Conservation (phyloP, 2,329 filamentous ascomycete species). For the Gremmenia infestans region DNA sequence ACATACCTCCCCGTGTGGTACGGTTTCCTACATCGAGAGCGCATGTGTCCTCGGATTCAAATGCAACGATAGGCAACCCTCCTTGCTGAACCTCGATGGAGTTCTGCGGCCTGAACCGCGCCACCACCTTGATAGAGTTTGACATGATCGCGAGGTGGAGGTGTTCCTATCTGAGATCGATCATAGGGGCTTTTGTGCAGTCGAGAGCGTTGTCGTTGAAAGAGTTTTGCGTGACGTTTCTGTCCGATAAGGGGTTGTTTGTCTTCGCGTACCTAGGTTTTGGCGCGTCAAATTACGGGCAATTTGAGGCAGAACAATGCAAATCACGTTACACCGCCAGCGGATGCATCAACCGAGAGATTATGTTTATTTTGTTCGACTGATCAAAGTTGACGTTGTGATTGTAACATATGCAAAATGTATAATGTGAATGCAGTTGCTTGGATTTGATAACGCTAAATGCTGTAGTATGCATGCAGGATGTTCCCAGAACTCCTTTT, state of each 20-base stretch:
- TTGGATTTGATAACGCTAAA: not conserved
- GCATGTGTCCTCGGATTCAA: slow-evolving; percentile 86
- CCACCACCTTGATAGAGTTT: slow-evolving; percentile 80
- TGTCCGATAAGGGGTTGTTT: slow-evolving; percentile 28
- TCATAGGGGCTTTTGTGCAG: slow-evolving; percentile 26
- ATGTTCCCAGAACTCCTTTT: not conserved
- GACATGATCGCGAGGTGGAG: slow-evolving; percentile 30
- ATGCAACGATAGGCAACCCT: slow-evolving; percentile 86
- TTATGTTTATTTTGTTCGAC: not conserved
- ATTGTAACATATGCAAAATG: too few relatives aligned
- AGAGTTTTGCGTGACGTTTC: slow-evolving; percentile 12
- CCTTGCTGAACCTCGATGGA: slow-evolving; percentile 85
- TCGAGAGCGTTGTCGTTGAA: slow-evolving; percentile 6
- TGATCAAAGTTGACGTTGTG: too few relatives aligned
- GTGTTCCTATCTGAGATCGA: slow-evolving; percentile 22
- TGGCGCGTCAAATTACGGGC: slow-evolving; percentile 15
- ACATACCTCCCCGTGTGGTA: not conserved
- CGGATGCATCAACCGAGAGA: not conserved
- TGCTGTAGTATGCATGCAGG: not conserved
- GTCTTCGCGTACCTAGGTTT: slow-evolving; percentile 16
- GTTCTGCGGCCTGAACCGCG: slow-evolving; percentile 96
- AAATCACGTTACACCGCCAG: slow-evolving; percentile 10
- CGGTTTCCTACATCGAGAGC: slow-evolving; percentile 64
- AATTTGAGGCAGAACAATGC: slow-evolving; percentile 21
- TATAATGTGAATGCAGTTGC: too few relatives aligned